A percentile compares a stretch with the other conserved stretches of the same genome.
Evolutionary conservation across 2,329 filamentous ascomycete genomes (phyloP).

Genomic region (Blastomyces gilchristii): DNA sequence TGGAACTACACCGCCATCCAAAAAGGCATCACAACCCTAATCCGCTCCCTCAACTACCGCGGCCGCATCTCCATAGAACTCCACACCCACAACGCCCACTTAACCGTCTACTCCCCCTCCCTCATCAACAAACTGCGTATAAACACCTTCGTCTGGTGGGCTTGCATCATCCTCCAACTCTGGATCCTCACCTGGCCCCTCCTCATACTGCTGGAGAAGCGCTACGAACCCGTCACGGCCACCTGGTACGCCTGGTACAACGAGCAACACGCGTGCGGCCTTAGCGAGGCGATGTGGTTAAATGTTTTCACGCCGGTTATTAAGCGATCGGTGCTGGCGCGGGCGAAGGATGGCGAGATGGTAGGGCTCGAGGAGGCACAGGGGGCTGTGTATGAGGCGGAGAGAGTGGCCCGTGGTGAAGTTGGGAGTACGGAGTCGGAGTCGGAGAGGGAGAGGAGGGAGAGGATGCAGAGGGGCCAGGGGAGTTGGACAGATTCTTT

Average conservation of each 20-base stretch:
- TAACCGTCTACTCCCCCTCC: constrained; percentile 32
- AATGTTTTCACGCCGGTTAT: constrained; percentile 28
- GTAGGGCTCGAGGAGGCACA: constrained; percentile 16
- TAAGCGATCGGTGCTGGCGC: constrained; percentile 27
- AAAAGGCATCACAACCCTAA: constrained; percentile 26
- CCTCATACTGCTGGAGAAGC: constrained; percentile 29
- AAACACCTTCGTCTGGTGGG: constrained; percentile 27
- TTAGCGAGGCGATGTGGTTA: constrained; percentile 22
- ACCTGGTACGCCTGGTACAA: constrained; percentile 23
- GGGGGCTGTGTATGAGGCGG: background rate
- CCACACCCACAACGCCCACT: constrained; percentile 19
- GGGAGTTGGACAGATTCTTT: constrained; percentile 48
- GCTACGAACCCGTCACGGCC: constrained; percentile 26
- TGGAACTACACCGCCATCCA: constrained; percentile 20
- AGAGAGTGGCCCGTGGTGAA: background rate
- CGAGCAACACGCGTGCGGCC: constrained; percentile 15
- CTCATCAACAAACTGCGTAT: constrained; percentile 31
- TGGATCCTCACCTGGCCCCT: constrained; percentile 34
- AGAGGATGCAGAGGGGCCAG: constrained; percentile 17
- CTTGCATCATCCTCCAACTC: constrained; percentile 28
- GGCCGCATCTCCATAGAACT: constrained; percentile 23
- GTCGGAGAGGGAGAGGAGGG: constrained; percentile 16
- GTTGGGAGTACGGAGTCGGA: constrained; percentile 8
- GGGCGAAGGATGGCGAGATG: constrained; percentile 17
- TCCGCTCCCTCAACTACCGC: constrained; percentile 30